phyloP scores from a whole-genome alignment of 139 green algal species.

The Closterium sp. region DNA sequence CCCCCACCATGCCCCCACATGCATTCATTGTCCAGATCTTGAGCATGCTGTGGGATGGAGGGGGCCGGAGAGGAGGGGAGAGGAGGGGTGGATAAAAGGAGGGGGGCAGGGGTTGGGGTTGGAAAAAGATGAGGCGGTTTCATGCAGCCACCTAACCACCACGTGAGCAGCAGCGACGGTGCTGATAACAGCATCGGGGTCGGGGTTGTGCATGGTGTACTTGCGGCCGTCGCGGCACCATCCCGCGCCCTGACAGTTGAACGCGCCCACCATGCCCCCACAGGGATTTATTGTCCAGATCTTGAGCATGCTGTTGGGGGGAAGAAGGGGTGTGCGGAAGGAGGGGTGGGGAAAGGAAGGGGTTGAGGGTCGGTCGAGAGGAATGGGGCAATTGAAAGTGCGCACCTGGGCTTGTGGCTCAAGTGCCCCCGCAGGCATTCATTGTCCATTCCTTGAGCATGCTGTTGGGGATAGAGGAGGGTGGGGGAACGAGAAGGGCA shows the following conservation, averaged over 20 bases:
- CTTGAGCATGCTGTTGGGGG: constrained; percentile 39
- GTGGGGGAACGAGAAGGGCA: too few relatives aligned
- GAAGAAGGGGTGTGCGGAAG: neutral
- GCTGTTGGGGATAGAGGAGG: too few relatives aligned
- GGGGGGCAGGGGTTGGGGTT: too few relatives aligned
- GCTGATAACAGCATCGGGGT: constrained; percentile 12
- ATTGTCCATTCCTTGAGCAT: constrained; percentile 49
- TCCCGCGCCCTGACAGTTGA: constrained; percentile 49
- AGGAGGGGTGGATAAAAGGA: too few relatives aligned
- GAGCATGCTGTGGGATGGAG: too few relatives aligned
- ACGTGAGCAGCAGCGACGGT: constrained; percentile 20
- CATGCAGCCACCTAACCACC: neutral
- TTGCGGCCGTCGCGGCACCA: constrained; percentile 37
- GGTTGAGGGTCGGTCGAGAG: too few relatives aligned
- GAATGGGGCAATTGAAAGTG: constrained; percentile 29
- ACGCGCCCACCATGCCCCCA: constrained; percentile 37
- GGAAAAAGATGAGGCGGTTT: too few relatives aligned
- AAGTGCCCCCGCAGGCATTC: constrained; percentile 26
- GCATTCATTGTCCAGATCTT: constrained; percentile 49
- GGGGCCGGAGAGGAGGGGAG: too few relatives aligned
- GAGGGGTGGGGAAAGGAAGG: neutral
- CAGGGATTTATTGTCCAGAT: constrained; percentile 41
- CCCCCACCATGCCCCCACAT: constrained; percentile 32
- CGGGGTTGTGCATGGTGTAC: constrained; percentile 32
- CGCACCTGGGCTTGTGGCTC: too few relatives aligned